Percentiles rank a stretch among this genome's conserved stretches.
Conservation (phyloP, 2,329 filamentous ascomycete genomes). For the Ophiostoma australiae region DNA sequence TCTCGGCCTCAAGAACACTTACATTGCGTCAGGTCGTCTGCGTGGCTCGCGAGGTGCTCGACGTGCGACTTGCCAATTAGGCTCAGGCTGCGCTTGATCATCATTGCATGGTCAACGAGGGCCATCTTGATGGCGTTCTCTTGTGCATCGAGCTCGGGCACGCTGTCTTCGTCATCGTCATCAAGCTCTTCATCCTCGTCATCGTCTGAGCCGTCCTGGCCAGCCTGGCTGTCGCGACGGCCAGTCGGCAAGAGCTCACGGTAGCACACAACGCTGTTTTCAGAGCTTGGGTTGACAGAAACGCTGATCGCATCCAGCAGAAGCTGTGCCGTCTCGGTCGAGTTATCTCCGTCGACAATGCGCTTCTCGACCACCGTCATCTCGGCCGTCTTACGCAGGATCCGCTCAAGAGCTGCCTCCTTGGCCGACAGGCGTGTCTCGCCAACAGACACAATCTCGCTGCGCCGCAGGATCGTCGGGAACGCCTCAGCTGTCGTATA, state of each 20-base stretch:
- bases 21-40: conserved; percentile 61
- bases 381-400: conserved; percentile 85
- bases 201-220: conserved; percentile 35
- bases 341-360: conserved; percentile 60
- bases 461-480: conserved; percentile 83
- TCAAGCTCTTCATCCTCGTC: conserved; percentile 41
- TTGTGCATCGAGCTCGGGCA: conserved; percentile 51
- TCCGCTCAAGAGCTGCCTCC: conserved; percentile 86
- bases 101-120: conserved; percentile 81
- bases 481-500: conserved; percentile 82
- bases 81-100: conserved; percentile 74
- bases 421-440: conserved; percentile 66
- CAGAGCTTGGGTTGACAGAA: conserved; percentile 67
- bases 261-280: conserved; percentile 75
- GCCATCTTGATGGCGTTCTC: conserved; percentile 79
- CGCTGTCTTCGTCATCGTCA: conserved; percentile 41
- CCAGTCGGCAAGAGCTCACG: conserved; percentile 63
- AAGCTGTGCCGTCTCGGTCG: conserved; percentile 58
- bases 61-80: conserved; percentile 61
- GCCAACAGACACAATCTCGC: conserved; percentile 69
- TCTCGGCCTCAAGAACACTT: conserved; percentile 37
- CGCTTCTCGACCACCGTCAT: conserved; percentile 71
- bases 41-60: conserved; percentile 51
- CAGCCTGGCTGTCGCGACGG: conserved; percentile 31
- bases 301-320: conserved; percentile 72